Base-by-base conservation (phyloP, 169 alveolate species). In the Plasmodium vinckei region DNA sequence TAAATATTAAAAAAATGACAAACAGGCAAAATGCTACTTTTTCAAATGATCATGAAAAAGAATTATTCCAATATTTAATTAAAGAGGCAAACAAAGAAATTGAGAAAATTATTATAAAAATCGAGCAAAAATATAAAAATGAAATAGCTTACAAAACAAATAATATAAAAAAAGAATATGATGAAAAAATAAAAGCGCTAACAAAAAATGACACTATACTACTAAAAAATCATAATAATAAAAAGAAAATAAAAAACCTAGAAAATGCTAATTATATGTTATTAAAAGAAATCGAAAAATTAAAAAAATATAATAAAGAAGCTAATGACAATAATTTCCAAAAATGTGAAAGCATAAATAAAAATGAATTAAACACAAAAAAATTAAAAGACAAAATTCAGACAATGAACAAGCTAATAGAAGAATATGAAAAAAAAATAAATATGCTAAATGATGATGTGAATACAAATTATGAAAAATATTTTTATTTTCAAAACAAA, bases 31-130 rank as follows among this genome's bases (percentile, higher is more conserved):
- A 33, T 33, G 7, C 42, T 5, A 33, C 42, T 33, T 75, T 75
- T 56, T 44, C 88, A 19, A 75, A 63, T 44, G 77, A 75, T 5
- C 61, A 39, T 19, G 88, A 75, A 47, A 21, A 67, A 56, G 88
- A 75, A 56, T 42, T 75, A 9, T 75, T 75, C 47, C 77, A 63
- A 27, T 75, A 75, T 42, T n/a, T 75, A 47, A 63, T 75, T 47
- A 33, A 25, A 63, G 47, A 75, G 54, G 88, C 88, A 61, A 75
- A 33, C 17, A 49, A 75, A 13, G 88, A 75, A 47, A 63, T 75
- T 2, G 88, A 75, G 27, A 61, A 63, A 23, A 75, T 75, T 57
- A 75, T 64, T 57, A 15, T 10, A 1, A 75, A 21, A 33, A 25
- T 75, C 39, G 73, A 27, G 13, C 49, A 75, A 23, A 75, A 63